Evolutionary conservation across 192 early-diverging fungal genomes (phyloP).

Genomic region (Podila horticola): DNA sequence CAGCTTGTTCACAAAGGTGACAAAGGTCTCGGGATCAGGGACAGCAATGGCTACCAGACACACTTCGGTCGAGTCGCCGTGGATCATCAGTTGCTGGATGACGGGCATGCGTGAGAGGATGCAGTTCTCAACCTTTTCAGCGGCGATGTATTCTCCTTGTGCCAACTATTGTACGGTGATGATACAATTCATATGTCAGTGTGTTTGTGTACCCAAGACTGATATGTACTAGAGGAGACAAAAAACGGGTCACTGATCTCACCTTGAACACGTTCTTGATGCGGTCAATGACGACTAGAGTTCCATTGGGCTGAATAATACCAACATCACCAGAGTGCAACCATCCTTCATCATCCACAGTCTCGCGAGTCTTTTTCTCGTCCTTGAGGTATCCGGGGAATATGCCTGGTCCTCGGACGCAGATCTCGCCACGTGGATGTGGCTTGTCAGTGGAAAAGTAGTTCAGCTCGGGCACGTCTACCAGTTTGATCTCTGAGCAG

Average conservation of each 20-base stretch:
- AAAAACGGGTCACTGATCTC: slow-evolving; percentile 18
- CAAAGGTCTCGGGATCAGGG: slow-evolving; percentile 68
- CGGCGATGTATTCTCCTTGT: slow-evolving; percentile 80
- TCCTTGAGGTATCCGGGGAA: slow-evolving; percentile 84
- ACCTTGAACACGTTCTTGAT: slow-evolving; percentile 90
- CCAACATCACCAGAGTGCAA: slow-evolving; percentile 88
- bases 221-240: slow-evolving; percentile 3
- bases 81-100: slow-evolving; percentile 78
- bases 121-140: slow-evolving; percentile 84
- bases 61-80: slow-evolving; percentile 83
- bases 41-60: slow-evolving; percentile 80
- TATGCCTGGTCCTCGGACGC: slow-evolving; percentile 80
- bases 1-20: slow-evolving; percentile 56
- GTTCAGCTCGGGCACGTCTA: slow-evolving; percentile 89
- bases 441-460: slow-evolving; percentile 83
- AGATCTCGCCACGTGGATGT: slow-evolving; percentile 89
- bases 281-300: slow-evolving; percentile 83
- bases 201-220: no score
- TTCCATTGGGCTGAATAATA: slow-evolving; percentile 70
- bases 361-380: slow-evolving; percentile 77
- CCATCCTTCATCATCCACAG: slow-evolving; percentile 89
- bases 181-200: neutral
- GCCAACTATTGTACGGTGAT: slow-evolving; percentile 12
- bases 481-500: slow-evolving; percentile 85
- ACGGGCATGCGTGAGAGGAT: slow-evolving; percentile 64